Percentiles rank a stretch among this genome's conserved stretches.
These are phyloP conservation scores for Cinchona pubescens DNA, from an alignment of 257 asterid genomes.

Conservation along the genomic window DNA sequence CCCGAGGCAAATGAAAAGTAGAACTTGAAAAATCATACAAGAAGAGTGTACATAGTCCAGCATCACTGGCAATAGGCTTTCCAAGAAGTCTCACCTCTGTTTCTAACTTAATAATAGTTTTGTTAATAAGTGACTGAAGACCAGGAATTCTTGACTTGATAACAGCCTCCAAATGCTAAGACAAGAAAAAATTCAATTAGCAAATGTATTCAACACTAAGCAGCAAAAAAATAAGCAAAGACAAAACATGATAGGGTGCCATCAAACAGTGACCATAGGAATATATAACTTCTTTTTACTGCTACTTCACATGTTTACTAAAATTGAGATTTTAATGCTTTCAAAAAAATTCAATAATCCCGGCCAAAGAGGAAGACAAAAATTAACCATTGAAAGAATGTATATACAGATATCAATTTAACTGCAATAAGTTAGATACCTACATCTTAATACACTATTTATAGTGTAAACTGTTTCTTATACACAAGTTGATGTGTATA, in stretches of 20 bases:
- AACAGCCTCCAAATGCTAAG: slow-evolving; percentile 93
- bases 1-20: background rate
- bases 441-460: no score
- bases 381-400: no score
- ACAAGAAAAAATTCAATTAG: slow-evolving; percentile 16
- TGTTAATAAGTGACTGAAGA: slow-evolving; percentile 93
- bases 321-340: no score
- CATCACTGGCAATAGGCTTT: slow-evolving; percentile 93
- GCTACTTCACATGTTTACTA: no score
- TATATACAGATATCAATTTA: no score
- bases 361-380: no score
- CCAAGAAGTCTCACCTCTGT: slow-evolving; percentile 89
- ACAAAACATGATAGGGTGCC: background rate
- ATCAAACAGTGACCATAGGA: no score
- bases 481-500: no score
- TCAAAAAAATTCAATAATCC: no score
- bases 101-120: slow-evolving; percentile 84
- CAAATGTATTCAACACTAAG: background rate
- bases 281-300: no score
- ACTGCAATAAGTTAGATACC: no score
- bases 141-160: slow-evolving; percentile 98
- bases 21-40: background rate
- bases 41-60: slow-evolving; percentile 63
- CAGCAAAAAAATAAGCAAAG: background rate
- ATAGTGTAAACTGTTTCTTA: no score